These are phyloP conservation scores for Raphanus sativus DNA, from an alignment of 345 rosid species.

Conservation along the genomic window DNA sequence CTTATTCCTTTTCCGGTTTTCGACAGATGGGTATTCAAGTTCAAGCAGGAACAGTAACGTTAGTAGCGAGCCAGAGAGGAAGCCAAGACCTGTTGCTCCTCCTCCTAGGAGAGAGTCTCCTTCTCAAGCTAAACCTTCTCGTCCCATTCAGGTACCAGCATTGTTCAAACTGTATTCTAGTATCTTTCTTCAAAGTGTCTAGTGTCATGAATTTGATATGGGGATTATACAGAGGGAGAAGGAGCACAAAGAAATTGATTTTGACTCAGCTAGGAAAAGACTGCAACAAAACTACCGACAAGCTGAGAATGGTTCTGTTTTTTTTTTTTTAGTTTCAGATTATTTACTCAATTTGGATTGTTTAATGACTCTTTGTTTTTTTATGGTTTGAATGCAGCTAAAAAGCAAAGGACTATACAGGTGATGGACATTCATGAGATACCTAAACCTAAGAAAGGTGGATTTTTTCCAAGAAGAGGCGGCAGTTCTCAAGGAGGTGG, in stretches of 20 bases:
- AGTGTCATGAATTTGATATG: constrained; percentile 12
- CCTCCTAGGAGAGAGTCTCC: constrained; percentile 57
- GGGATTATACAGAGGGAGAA: constrained; percentile 60
- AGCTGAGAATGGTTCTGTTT: constrained; percentile 76
- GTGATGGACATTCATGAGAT: constrained; percentile 98
- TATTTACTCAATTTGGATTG: not conserved
- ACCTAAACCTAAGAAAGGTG: constrained; percentile 86
- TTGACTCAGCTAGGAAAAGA: constrained; percentile 74
- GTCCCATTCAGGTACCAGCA: constrained; percentile 50
- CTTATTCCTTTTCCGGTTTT: constrained; percentile 18
- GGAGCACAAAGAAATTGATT: constrained; percentile 55
- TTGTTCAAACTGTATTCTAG: not conserved
- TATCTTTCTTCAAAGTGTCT: not conserved
- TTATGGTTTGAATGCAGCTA: constrained; percentile 57
- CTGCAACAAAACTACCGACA: constrained; percentile 87
- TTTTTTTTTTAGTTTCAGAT: not conserved
- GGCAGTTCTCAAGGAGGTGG: constrained; percentile 86
- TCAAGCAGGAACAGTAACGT: constrained; percentile 65
- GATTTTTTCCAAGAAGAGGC: constrained; percentile 84
- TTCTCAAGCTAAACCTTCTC: constrained; percentile 47
- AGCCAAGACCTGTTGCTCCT: constrained; percentile 45
- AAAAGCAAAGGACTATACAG: constrained; percentile 96
- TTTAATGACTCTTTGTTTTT: not conserved
- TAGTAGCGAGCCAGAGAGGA: constrained; percentile 59
- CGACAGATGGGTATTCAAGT: constrained; percentile 69